Conservation (phyloP, 1,139 yeast species). For the Yamadazyma aaseri region DNA sequence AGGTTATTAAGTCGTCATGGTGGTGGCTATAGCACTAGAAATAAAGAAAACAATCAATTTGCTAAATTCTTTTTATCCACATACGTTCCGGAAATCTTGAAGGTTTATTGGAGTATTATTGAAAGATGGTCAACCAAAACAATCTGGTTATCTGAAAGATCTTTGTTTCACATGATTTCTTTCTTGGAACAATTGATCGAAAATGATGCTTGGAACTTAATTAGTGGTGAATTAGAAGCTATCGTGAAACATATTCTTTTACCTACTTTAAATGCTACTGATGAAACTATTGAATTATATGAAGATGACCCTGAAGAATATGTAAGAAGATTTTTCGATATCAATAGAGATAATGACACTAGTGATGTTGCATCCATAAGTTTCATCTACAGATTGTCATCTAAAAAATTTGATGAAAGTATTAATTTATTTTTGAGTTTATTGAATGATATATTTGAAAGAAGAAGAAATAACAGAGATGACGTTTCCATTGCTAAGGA, state of each 20-base stretch:
- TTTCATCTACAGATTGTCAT: conserved; percentile 55
- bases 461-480: conserved; percentile 32
- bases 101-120: conserved; percentile 57
- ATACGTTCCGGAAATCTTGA: conserved; percentile 61
- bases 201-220: conserved; percentile 52
- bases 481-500: conserved; percentile 36
- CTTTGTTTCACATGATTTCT: conserved; percentile 60
- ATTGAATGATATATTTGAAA: conserved; percentile 51
- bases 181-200: conserved; percentile 63
- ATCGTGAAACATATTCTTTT: conserved; percentile 59
- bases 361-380: conserved; percentile 83
- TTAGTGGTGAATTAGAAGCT: conserved; percentile 57
- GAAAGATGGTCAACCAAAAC: conserved; percentile 57
- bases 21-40: conserved; percentile 43
- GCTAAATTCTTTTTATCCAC: conserved; percentile 46
- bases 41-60: conserved; percentile 37
- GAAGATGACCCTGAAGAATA: conserved; percentile 77
- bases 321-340: conserved; percentile 65
- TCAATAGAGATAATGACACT: conserved; percentile 68
- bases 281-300: conserved; percentile 57
- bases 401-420: conserved; percentile 48
- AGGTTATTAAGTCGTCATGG: conserved; percentile 59
- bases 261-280: conserved; percentile 59
- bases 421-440: conserved; percentile 41
- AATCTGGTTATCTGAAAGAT: conserved; percentile 60